Evolutionary conservation across 106 monocot genomes (phyloP), one percentile per base, ranked within the genome.

Genomic region (Narthecium ossifragum): DNA sequence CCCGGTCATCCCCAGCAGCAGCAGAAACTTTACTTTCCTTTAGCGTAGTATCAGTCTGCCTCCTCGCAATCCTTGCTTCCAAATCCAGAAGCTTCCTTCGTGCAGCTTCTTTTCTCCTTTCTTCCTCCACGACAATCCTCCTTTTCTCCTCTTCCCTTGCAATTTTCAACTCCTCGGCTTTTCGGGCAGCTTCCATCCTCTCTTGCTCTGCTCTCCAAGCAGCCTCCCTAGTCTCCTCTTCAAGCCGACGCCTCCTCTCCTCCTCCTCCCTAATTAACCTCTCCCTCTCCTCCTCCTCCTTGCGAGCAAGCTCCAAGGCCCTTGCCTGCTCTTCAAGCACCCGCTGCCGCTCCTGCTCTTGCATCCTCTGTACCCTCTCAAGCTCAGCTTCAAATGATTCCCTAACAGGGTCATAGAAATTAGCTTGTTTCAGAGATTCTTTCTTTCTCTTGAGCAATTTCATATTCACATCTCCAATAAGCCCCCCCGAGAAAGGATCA

Each of bases 361-460:
- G 94, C 53, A 81, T 59, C 70, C 64, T 68, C 61, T 90, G 80
- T 45, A 96, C 90, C 28, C 73, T 81, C 57, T 96, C 90, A 25
- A 96, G 83, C 68, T 96, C 94, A 26, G 89, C 94, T 69, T 96
- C 94, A 73, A 90, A 96, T 21, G 90, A 96, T 62, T 86, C 94
- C 55, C 94, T 77, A 0, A 80, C 83, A 28, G 90, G 94, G 61
- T 96, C 94, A 78, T 79, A 72, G 60, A 83, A 78, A 57, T 84
- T 80, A 39, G 43, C 32, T 21, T 79, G 74, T 27, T 73, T 81
- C 27, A 58, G 17, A 15, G 31, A 32, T 36, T 96, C 86, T 55
- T 86, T 96, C 68, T 78, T 96, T 73, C 62, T 86, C 67, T 78
- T 90, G 38, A 83, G 61, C 4, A 72, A 53, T 49, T 83, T 96